A percentile compares a stretch with the other conserved stretches of the same genome.
These are phyloP conservation scores for Pythium scleroteichum DNA, from an alignment of 352 stramenopile genomes.

Conservation along the genomic window DNA sequence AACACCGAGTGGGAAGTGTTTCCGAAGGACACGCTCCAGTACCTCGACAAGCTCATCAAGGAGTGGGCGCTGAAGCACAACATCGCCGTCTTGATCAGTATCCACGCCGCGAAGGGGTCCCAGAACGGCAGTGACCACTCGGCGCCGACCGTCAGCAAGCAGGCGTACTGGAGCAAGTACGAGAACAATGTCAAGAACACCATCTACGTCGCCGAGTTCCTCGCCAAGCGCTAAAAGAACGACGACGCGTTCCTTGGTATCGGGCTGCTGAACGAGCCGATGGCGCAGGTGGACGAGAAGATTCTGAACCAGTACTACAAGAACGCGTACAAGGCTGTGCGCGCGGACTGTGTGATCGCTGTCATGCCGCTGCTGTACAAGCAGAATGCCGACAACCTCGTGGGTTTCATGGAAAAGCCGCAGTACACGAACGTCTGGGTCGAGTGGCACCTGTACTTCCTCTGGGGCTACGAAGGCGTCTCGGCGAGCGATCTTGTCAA, in stretches of 20 bases:
- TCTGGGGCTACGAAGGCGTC: conserved; percentile 25
- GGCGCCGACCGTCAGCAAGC: conserved; percentile 26
- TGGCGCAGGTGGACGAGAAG: conserved; percentile 8
- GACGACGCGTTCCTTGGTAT: conserved; percentile 37
- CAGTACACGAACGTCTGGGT: conserved; percentile 29
- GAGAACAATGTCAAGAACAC: conserved; percentile 27
- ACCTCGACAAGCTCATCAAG: conserved; percentile 40
- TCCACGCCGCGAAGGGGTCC: conserved; percentile 61
- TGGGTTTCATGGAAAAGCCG: conserved; percentile 18
- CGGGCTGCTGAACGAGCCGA: conserved; percentile 38
- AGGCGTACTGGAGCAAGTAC: conserved; percentile 22
- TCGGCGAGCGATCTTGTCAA: conserved; percentile 13
- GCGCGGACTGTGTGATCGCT: conserved; percentile 31
- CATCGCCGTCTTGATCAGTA: conserved; percentile 42
- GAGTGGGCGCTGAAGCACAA: conserved; percentile 41
- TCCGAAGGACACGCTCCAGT: conserved; percentile 34
- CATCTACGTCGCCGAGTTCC: conserved; percentile 29
- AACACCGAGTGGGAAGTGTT: conserved; percentile 41
- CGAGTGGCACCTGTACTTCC: conserved; percentile 35
- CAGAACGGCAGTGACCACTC: conserved; percentile 74
- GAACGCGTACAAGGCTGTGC: conserved; percentile 30
- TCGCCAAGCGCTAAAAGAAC: conserved; percentile 33
- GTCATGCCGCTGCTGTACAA: conserved; percentile 25
- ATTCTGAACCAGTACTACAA: conserved; percentile 36
- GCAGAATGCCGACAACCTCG: conserved; percentile 15